Evolutionary conservation across 805 yeast species (phyloP).

Genomic region (Yarrowia sp.): DNA sequence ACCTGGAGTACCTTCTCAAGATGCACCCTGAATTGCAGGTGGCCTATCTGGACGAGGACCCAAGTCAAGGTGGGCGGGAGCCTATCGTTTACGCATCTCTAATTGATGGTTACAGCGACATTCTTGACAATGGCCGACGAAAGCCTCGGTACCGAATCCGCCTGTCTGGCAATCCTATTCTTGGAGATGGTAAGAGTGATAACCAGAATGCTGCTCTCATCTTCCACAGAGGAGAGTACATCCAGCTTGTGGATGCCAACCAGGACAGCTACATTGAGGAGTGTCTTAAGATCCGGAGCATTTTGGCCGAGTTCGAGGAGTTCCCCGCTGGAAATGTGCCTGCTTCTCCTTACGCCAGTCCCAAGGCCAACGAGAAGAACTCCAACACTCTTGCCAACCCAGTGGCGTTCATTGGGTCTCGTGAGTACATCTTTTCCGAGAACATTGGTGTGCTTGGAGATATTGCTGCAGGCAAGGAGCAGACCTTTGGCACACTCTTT

Average conservation of each 20-base stretch:
- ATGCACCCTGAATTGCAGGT: slow-evolving; percentile 78
- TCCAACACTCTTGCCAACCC: slow-evolving; percentile 44
- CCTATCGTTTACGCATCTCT: slow-evolving; percentile 54
- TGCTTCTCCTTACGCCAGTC: slow-evolving; percentile 50
- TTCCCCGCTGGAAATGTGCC: slow-evolving; percentile 29
- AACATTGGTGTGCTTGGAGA: slow-evolving; percentile 80
- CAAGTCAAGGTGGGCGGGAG: slow-evolving; percentile 22
- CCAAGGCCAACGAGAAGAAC: slow-evolving; percentile 43
- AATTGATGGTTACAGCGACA: slow-evolving; percentile 67
- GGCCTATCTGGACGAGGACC: slow-evolving; percentile 30
- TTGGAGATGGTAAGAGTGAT: slow-evolving; percentile 84
- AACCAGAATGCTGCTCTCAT: slow-evolving; percentile 75
- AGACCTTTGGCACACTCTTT: slow-evolving; percentile 79
- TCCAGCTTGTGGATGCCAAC: slow-evolving; percentile 78
- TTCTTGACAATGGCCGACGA: slow-evolving; percentile 55
- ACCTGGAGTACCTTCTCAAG: slow-evolving; percentile 75
- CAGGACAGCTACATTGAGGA: slow-evolving; percentile 82
- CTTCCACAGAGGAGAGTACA: slow-evolving; percentile 75
- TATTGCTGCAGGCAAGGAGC: slow-evolving; percentile 85
- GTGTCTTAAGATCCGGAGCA: slow-evolving; percentile 71
- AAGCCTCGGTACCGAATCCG: slow-evolving; percentile 60
- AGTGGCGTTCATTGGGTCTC: slow-evolving; percentile 78
- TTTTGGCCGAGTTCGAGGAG: slow-evolving; percentile 75
- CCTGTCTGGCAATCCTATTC: slow-evolving; percentile 74
- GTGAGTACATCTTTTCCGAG: slow-evolving; percentile 81